Evolutionary conservation across 2,329 filamentous ascomycete genomes (phyloP).

Genomic region (Penicillium janthinellum): DNA sequence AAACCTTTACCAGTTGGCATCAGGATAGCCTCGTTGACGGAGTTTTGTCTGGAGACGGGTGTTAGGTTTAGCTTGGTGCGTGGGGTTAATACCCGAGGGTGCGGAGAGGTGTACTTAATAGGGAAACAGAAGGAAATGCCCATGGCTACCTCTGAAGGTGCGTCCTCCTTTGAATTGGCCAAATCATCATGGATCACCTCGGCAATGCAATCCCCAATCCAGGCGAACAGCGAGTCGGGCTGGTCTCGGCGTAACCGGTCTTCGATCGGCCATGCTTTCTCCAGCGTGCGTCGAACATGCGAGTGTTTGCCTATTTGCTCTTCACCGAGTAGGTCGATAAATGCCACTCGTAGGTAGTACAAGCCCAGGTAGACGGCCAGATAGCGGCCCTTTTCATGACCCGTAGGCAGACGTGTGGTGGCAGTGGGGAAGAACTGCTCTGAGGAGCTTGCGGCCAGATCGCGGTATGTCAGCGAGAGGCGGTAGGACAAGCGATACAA

Average conservation of each 20-base stretch:
- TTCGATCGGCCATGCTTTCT: slow-evolving; percentile 73
- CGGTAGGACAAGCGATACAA: slow-evolving; percentile 41
- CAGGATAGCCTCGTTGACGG: slow-evolving; percentile 53
- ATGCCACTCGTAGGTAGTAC: slow-evolving; percentile 55
- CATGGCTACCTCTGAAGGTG: slow-evolving; percentile 38
- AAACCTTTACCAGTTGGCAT: slow-evolving; percentile 58
- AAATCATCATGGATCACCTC: slow-evolving; percentile 63
- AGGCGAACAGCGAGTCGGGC: slow-evolving; percentile 68
- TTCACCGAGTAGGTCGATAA: slow-evolving; percentile 52
- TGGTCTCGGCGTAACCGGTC: slow-evolving; percentile 73
- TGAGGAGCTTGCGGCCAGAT: slow-evolving; percentile 40
- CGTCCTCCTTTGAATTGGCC: slow-evolving; percentile 30
- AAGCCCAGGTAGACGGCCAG: slow-evolving; percentile 57
- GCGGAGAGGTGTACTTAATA: slow-evolving; percentile 37
- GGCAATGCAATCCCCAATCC: slow-evolving; percentile 74
- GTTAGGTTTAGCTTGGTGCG: slow-evolving; percentile 5
- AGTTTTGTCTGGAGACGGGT: slow-evolving; percentile 42
- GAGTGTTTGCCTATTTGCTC: slow-evolving; percentile 42
- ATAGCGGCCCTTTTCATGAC: slow-evolving; percentile 55
- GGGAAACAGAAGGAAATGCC: slow-evolving; percentile 49
- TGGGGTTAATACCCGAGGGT: background rate
- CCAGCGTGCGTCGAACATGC: slow-evolving; percentile 61
- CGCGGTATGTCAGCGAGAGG: slow-evolving; percentile 39
- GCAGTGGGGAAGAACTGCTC: slow-evolving; percentile 48
- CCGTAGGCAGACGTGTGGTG: slow-evolving; percentile 47